Conservation (phyloP, 345 rosid species). For the Crucihimalaya himalaica region DNA sequence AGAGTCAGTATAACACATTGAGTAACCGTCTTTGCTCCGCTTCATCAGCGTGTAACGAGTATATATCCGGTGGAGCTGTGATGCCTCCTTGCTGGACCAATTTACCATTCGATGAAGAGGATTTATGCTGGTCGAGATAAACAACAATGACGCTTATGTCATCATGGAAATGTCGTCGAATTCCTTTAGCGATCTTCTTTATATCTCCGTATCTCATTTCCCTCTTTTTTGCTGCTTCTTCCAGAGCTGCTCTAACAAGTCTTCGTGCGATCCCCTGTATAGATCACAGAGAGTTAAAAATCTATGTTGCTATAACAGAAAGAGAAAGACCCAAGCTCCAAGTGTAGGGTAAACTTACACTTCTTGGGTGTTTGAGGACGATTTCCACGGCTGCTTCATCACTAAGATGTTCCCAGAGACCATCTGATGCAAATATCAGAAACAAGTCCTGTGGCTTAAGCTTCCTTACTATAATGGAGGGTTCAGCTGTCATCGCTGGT, state of each 20-base stretch:
- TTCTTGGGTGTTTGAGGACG: slow-evolving; percentile 83
- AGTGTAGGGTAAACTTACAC: slow-evolving; percentile 53
- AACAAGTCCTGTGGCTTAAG: slow-evolving; percentile 76
- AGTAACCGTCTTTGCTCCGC: slow-evolving; percentile 37
- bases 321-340: neutral
- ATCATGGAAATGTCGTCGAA: slow-evolving; percentile 77
- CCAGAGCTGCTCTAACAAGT: slow-evolving; percentile 66
- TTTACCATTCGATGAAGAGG: slow-evolving; percentile 34
- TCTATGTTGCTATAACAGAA: neutral
- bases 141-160: slow-evolving; percentile 74
- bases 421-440: slow-evolving; percentile 96
- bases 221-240: slow-evolving; percentile 73
- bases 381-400: slow-evolving; percentile 88
- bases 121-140: slow-evolving; percentile 62
- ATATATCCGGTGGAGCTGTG: slow-evolving; percentile 72
- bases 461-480: slow-evolving; percentile 72
- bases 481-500: slow-evolving; percentile 89
- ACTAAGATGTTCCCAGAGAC: slow-evolving; percentile 97
- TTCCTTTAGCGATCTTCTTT: slow-evolving; percentile 57
- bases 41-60: slow-evolving; percentile 59
- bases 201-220: slow-evolving; percentile 68
- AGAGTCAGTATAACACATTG: slow-evolving; percentile 33
- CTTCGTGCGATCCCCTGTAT: slow-evolving; percentile 72
- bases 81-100: slow-evolving; percentile 49
- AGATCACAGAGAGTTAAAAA: slow-evolving; percentile 14